These are phyloP conservation scores for Zygoascus tannicola DNA, from an alignment of 805 yeast species.

Conservation along the genomic window DNA sequence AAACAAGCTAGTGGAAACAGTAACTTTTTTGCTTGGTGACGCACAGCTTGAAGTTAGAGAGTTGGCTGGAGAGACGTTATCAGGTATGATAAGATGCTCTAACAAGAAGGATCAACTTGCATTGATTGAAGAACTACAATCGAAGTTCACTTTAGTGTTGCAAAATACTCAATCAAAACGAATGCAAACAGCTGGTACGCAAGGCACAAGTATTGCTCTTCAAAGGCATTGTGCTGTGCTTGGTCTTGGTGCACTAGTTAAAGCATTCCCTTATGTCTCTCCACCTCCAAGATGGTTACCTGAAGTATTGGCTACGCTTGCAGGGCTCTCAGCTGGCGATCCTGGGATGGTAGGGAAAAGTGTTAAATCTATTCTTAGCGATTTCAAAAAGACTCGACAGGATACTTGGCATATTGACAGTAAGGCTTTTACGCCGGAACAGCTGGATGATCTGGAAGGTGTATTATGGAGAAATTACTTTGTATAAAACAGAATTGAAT, in stretches of 20 bases:
- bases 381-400: conserved; percentile 82
- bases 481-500: conserved; percentile 35
- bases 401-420: conserved; percentile 95
- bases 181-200: conserved; percentile 7
- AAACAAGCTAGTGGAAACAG: conserved; percentile 39
- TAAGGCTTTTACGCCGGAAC: conserved; percentile 60
- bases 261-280: conserved; percentile 81
- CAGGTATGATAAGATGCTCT: conserved; percentile 68
- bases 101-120: conserved; percentile 34
- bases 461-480: conserved; percentile 89
- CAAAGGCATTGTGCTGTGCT: conserved; percentile 75
- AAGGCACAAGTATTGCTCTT: conserved; percentile 12
- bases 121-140: conserved; percentile 34
- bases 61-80: conserved; percentile 60
- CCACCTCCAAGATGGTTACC: conserved; percentile 95
- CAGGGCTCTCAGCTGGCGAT: conserved; percentile 60
- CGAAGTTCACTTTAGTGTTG: conserved; percentile 37
- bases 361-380: conserved; percentile 71
- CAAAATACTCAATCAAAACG: conserved; percentile 25
- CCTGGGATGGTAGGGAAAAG: conserved; percentile 75
- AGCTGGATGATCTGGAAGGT: conserved; percentile 87
- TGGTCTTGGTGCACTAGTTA: conserved; percentile 79
- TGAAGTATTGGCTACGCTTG: conserved; percentile 52
- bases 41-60: conserved; percentile 67
- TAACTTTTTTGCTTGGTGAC: conserved; percentile 47